These are phyloP conservation scores for Pythium chondricola DNA, from an alignment of 352 stramenopile species.

Conservation along the genomic window DNA sequence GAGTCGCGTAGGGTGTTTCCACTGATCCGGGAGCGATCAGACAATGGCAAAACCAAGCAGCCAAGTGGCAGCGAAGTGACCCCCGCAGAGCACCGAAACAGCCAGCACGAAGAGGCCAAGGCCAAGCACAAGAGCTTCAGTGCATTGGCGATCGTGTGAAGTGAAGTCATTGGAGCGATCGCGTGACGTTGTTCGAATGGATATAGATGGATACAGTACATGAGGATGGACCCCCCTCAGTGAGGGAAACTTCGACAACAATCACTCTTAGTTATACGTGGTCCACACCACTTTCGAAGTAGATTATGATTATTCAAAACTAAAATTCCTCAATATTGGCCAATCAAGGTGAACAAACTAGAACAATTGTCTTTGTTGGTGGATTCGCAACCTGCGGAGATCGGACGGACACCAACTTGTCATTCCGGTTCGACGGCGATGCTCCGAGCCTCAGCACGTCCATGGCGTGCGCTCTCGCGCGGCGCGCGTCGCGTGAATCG, in stretches of 20 bases:
- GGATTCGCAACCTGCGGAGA: not conserved
- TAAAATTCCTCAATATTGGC: too few relatives aligned
- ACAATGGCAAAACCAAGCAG: too few relatives aligned
- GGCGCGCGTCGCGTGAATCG: not conserved
- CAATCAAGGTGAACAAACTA: too few relatives aligned
- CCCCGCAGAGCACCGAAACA: not conserved
- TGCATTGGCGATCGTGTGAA: not conserved
- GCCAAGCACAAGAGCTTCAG: not conserved
- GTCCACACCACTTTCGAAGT: too few relatives aligned
- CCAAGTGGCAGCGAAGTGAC: not conserved
- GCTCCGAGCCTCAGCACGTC: not conserved
- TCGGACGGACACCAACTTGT: too few relatives aligned
- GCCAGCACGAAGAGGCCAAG: not conserved
- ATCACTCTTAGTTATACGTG: too few relatives aligned
- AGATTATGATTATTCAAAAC: too few relatives aligned
- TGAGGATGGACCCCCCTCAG: too few relatives aligned
- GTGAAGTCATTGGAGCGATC: not conserved
- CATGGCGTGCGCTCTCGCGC: slow-evolving; percentile 1
- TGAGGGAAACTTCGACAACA: too few relatives aligned
- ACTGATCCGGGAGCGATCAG: not conserved
- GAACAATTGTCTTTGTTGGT: not conserved
- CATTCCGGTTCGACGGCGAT: not conserved
- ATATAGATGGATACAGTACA: too few relatives aligned
- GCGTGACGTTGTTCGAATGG: not conserved
- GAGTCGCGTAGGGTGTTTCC: not conserved